Evolutionary conservation across 2,329 filamentous ascomycete genomes (phyloP).

Genomic region (Mycosphaerella arachidis): DNA sequence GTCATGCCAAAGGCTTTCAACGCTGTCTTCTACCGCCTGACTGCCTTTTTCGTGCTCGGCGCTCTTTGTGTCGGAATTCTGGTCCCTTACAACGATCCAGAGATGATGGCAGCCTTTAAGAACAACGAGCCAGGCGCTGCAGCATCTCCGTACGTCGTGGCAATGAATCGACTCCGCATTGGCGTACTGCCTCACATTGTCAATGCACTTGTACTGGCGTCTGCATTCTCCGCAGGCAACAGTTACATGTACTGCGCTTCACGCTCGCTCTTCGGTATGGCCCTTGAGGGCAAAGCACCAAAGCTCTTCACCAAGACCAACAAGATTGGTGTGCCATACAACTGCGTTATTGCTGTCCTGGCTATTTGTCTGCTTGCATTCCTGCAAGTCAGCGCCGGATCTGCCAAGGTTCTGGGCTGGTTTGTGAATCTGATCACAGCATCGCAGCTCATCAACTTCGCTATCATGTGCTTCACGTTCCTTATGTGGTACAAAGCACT

Average conservation of each 20-base stretch:
- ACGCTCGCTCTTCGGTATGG: constrained; percentile 62
- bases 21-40: constrained; percentile 72
- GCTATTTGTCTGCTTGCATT: constrained; percentile 67
- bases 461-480: constrained; percentile 64
- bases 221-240: constrained; percentile 65
- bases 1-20: constrained; percentile 72
- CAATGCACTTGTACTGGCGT: constrained; percentile 60
- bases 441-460: constrained; percentile 69
- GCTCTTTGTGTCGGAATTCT: constrained; percentile 68
- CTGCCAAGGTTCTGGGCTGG: constrained; percentile 66
- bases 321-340: constrained; percentile 65
- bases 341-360: constrained; percentile 63
- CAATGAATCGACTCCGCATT: constrained; percentile 64
- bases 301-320: constrained; percentile 56
- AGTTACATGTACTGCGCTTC: constrained; percentile 64
- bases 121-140: constrained; percentile 52
- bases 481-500: constrained; percentile 66
- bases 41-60: constrained; percentile 70
- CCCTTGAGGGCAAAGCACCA: constrained; percentile 55
- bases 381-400: constrained; percentile 62
- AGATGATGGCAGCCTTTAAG: constrained; percentile 55
- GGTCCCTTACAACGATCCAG: constrained; percentile 64
- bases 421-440: constrained; percentile 68
- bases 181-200: constrained; percentile 63
- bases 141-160: constrained; percentile 59